A percentile compares a stretch with the other conserved stretches of the same genome.
These are phyloP conservation scores for Colletotrichum somersetense DNA, from an alignment of 2,329 filamentous ascomycete species.

Conservation along the genomic window DNA sequence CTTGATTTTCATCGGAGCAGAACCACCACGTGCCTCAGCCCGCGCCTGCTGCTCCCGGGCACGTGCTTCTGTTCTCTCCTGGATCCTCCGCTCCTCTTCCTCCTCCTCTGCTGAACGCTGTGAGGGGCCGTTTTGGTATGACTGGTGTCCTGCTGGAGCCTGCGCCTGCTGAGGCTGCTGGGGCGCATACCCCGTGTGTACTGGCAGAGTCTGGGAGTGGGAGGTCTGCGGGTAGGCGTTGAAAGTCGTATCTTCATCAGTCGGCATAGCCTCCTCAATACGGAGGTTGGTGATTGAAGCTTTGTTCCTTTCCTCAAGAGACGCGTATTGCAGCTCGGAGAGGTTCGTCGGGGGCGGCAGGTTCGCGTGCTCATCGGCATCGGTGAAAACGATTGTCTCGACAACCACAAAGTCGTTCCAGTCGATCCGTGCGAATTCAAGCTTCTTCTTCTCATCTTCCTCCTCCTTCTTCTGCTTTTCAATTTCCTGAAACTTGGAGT, in stretches of 20 bases:
- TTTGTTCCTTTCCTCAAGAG: conserved; percentile 93
- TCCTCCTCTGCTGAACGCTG: conserved; percentile 64
- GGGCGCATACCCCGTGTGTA: conserved; percentile 58
- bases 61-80: conserved; percentile 71
- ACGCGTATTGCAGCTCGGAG: conserved; percentile 92
- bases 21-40: conserved; percentile 78
- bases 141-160: conserved; percentile 45
- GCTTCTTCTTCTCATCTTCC: conserved; percentile 83
- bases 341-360: conserved; percentile 91
- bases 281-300: conserved; percentile 87
- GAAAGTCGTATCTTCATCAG: conserved; percentile 75
- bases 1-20: conserved; percentile 86
- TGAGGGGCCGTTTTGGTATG: conserved; percentile 46
- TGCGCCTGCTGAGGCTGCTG: conserved; percentile 52
- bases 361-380: conserved; percentile 86
- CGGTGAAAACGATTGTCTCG: conserved; percentile 92
- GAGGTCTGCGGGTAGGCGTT: conserved; percentile 60
- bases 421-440: conserved; percentile 86
- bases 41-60: conserved; percentile 80
- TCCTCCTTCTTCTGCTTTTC: conserved; percentile 93
- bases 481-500: conserved; percentile 84
- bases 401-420: conserved; percentile 98
- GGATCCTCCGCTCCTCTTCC: conserved; percentile 73
- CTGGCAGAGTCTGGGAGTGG: conserved; percentile 59
- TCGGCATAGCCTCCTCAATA: conserved; percentile 95